Conservation (phyloP, 352 stramenopile genomes). For the Aphanomyces euteiches region DNA sequence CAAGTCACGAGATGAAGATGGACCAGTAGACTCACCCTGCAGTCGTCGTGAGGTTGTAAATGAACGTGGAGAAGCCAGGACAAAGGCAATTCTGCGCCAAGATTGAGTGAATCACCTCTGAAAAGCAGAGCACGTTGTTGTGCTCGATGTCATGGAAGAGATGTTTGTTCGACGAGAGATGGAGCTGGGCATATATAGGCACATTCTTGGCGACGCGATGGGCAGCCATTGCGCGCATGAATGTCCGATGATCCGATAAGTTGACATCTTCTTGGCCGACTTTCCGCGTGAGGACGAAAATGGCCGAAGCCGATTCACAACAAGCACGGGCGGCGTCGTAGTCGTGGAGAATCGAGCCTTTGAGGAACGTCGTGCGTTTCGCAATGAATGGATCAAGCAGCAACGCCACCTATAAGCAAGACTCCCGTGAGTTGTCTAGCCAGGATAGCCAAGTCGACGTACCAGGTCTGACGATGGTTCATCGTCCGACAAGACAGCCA, state of each 20-base stretch:
- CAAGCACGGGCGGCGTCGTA: conserved; percentile 71
- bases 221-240: conserved; percentile 75
- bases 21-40: conserved; percentile 51
- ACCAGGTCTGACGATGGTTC: conserved; percentile 63
- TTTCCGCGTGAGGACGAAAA: conserved; percentile 72
- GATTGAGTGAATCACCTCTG: conserved; percentile 71
- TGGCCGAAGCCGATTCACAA: conserved; percentile 56
- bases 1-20: not conserved
- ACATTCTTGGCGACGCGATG: conserved; percentile 55
- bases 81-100: conserved; percentile 84
- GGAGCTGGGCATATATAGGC: conserved; percentile 70
- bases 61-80: conserved; percentile 81
- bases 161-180: conserved; percentile 67
- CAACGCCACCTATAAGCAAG: conserved; percentile 41
- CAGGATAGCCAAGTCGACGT: not conserved
- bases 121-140: conserved; percentile 76
- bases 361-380: conserved; percentile 78
- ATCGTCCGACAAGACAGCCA: conserved; percentile 74
- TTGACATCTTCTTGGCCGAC: conserved; percentile 64
- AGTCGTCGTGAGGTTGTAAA: conserved; percentile 82
- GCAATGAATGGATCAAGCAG: conserved; percentile 82
- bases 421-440: too few relatives aligned
- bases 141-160: conserved; percentile 72
- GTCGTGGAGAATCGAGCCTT: conserved; percentile 73
- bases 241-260: conserved; percentile 66